Evolutionary conservation across 768 basidiomycete species (phyloP), one percentile per base, ranked within the genome.

Genomic region (Tylopilus subfusipes): DNA sequence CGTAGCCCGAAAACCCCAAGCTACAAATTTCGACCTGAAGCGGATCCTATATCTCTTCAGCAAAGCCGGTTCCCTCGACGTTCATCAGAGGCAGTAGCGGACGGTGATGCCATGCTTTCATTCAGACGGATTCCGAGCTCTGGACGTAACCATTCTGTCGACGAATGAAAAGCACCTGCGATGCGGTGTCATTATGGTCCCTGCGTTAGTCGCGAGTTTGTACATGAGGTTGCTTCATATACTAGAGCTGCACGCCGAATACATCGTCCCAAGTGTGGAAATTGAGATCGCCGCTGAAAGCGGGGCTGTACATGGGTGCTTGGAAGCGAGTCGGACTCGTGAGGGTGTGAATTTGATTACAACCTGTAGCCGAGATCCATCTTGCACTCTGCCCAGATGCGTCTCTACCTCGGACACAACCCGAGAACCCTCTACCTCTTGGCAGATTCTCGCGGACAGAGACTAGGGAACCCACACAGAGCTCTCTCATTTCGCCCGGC

Each of bases 401-500:
- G 89, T 72, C 77, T 93, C 44, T 85, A 90, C 67, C 79, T 92
- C 47, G 76, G 75, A 61, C 84, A 79, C 53, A 79, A 72, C 43
- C 90, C 90, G 34, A 80, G 91, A 34, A 76, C 84, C 2, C 72
- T 93, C 38, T 88, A 86, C 65, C 82, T 93, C 19, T 79, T 86
- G 51, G 88, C 89, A 24, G 82, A 81, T 63, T 73, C 80, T 38
- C 82, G 85, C 50, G 86, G 88, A 53, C 85, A 88, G 64, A 75
- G 71, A 52, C 69, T 76, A 42, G 88, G 84, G 18, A 74, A 78
- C 50, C 86, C 89, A 19, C 71, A 70, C 31, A 76, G 80, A 58
- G 88, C 79, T 14, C 81, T 93, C 33, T 79, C 87, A 45, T 91
- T 93, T 68, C 86, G 88, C 45, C 78, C 82, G 22, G 82, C 84